Conservation (phyloP, 306 rosid species). For the Quercus rubra region DNA sequence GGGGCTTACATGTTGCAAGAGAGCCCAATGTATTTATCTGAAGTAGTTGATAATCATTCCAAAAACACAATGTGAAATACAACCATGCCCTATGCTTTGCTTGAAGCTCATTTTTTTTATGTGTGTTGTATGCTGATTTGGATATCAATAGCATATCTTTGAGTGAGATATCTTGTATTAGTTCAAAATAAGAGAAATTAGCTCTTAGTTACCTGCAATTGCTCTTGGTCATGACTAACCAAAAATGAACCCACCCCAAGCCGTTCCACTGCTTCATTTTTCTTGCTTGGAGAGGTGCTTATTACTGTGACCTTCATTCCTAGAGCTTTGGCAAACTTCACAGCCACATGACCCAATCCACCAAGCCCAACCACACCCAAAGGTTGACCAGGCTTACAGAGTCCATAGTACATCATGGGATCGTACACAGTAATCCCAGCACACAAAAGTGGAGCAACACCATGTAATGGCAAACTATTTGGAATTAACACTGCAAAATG, state of each 20-base stretch:
- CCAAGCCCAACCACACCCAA: not conserved
- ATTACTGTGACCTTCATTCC: constrained; percentile 1
- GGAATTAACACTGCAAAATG: not conserved
- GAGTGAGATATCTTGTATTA: too few relatives aligned
- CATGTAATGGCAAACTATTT: not conserved
- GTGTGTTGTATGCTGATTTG: too few relatives aligned
- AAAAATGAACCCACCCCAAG: not conserved
- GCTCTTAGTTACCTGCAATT: not conserved
- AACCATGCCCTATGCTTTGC: too few relatives aligned
- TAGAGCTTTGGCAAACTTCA: not conserved
- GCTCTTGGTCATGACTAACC: not conserved
- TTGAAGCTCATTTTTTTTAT: too few relatives aligned
- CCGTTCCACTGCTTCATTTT: not conserved
- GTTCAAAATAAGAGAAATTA: too few relatives aligned
- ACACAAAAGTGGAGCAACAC: not conserved
- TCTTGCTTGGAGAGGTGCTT: not conserved
- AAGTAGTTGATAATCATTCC: too few relatives aligned
- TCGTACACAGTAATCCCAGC: not conserved
- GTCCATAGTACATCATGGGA: constrained; percentile 1
- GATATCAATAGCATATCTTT: too few relatives aligned
- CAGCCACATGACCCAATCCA: not conserved
- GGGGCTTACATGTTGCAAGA: too few relatives aligned
- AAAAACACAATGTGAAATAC: too few relatives aligned
- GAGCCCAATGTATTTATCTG: too few relatives aligned
- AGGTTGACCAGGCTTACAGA: not conserved